These are phyloP conservation scores for Diversispora epigaea DNA, from an alignment of 192 early-diverging fungal species.

Conservation along the genomic window DNA sequence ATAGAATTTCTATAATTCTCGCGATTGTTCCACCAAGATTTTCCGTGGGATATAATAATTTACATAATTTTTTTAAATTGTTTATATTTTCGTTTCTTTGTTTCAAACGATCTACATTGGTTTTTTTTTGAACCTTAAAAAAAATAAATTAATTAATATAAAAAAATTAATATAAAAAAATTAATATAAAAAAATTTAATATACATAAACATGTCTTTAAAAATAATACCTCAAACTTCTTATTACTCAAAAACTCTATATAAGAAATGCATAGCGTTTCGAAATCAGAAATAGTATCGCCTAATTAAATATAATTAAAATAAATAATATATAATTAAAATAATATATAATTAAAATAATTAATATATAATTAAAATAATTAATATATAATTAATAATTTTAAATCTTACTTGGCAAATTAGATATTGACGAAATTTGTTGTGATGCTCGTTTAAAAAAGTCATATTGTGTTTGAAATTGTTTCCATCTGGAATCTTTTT, in stretches of 20 bases:
- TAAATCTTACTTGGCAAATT: constrained; percentile 6
- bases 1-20: background rate
- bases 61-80: constrained; percentile 14
- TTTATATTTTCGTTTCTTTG: background rate
- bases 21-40: constrained; percentile 12
- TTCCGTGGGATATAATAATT: constrained; percentile 15
- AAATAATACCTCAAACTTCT: background rate
- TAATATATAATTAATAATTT: too few relatives aligned
- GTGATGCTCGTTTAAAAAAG: background rate
- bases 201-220: background rate
- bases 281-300: background rate
- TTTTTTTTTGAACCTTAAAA: background rate
- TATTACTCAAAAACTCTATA: background rate
- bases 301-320: too few relatives aligned
- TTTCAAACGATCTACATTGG: background rate
- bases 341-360: background rate
- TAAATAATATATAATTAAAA: too few relatives aligned
- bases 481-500: background rate
- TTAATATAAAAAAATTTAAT: background rate
- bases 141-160: background rate
- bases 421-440: background rate
- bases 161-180: background rate
- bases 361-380: background rate
- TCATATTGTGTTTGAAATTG: background rate
- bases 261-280: constrained; percentile 10